Evolutionary conservation across 2,329 filamentous ascomycete genomes (phyloP), one percentile per base, ranked within the genome.

Genomic region (Ophiostoma ips): DNA sequence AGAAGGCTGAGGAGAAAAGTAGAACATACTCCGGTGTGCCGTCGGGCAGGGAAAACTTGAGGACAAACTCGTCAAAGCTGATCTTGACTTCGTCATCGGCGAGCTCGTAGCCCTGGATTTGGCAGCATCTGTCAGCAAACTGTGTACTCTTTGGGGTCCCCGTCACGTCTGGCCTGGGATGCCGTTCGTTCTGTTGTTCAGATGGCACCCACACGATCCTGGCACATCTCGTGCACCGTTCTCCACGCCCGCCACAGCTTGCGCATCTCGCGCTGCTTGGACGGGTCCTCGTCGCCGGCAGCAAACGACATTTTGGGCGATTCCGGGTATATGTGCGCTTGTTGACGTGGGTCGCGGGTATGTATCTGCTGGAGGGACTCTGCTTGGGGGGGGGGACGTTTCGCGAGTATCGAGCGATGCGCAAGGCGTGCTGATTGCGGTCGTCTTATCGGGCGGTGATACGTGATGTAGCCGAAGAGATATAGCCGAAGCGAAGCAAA

Each of bases 171-270:
- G 35, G 35, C 13, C 35, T 36, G 13, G 35, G 15, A 28, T 15
- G 19, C n/a, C 15, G 38, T n/a, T 3, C 7, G 15, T n/a, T 11
- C 3, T 13, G 19, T 15, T 40, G 37, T n/a, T 24, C 2, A 28
- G 10, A 13, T 18, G 3, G 15, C 4, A 60, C 84, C 60, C 77
- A 95, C 89, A 65, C 90, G 73, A 66, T 96, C 92, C 55, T 77
- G 74, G 59, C 92, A 83, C 90, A 98, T 94, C 74, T 98, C 87
- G 67, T 94, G 87, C 46, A 88, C 81, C 9, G 92, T 98, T 67
- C 81, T 81, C 79, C 87, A 94, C 60, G 89, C 87, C 66, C 90
- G 85, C 90, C 92, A 98, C 58, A 95, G 79, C 63, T 85, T 81
- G 61, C 76, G 70, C 46, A 74, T 66, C 65, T 71, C 69, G 63